Conservation (phyloP, 495 filamentous ascomycete species). For the Xylaria venustula region DNA sequence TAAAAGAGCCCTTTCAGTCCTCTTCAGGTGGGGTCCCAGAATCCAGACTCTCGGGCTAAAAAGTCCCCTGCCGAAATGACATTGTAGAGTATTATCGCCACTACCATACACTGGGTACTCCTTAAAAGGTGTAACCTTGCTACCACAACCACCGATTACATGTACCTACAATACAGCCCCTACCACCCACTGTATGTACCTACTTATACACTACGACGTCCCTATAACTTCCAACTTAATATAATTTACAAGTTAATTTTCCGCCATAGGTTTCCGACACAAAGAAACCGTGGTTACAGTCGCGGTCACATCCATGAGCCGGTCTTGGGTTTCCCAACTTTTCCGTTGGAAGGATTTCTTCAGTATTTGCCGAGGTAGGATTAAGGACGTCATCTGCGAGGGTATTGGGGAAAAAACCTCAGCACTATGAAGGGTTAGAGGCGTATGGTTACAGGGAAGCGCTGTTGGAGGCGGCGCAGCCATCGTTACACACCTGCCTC, state of each 20-base stretch:
- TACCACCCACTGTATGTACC: too few species aligned
- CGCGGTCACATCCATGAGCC: background rate
- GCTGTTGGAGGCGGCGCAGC: slow-evolving; percentile 12
- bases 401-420: background rate
- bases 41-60: slow-evolving; percentile 13
- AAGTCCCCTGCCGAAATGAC: slow-evolving; percentile 9
- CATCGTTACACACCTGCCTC: background rate
- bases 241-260: too few species aligned
- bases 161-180: too few species aligned
- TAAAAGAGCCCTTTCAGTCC: too few species aligned
- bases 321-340: too few species aligned
- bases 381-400: background rate
- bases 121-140: background rate
- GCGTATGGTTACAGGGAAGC: background rate
- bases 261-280: too few species aligned
- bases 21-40: slow-evolving; percentile 10
- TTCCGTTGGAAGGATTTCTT: too few species aligned
- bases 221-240: too few species aligned
- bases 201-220: too few species aligned
- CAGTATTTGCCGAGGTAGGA: background rate
- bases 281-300: background rate
- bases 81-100: background rate
- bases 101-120: too few species aligned
- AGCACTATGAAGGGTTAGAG: background rate
- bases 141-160: too few species aligned